Percentiles rank a stretch among this genome's conserved stretches.
phyloP scores from a whole-genome alignment of 331 rosid species.

The Rhamnella rubrinervis region DNA sequence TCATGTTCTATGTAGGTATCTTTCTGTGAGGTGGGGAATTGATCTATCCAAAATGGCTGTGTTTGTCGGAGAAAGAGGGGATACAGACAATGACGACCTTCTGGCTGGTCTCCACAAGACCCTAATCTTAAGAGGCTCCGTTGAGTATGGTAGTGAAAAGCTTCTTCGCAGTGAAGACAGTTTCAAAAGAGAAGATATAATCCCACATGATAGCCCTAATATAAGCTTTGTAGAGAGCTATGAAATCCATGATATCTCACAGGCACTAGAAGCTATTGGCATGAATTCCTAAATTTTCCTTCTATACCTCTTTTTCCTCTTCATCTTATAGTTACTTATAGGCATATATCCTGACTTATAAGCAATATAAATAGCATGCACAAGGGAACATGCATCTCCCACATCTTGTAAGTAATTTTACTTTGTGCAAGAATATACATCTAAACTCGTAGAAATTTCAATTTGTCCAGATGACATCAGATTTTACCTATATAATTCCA shows the following conservation, averaged over 20 bases:
- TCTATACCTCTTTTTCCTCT: constrained; percentile 12
- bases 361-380: constrained; percentile 14
- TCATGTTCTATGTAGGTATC: constrained; percentile 46
- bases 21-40: constrained; percentile 76
- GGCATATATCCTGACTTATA: constrained; percentile 21
- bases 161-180: constrained; percentile 50
- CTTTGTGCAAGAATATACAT: constrained; percentile 9
- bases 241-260: constrained; percentile 48
- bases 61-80: constrained; percentile 71
- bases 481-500: not conserved
- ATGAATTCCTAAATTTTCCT: constrained; percentile 26
- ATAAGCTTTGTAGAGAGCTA: constrained; percentile 36
- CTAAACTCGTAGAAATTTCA: not conserved
- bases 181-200: constrained; percentile 52
- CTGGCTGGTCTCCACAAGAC: constrained; percentile 73
- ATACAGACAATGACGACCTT: constrained; percentile 69
- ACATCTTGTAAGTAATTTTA: constrained; percentile 8
- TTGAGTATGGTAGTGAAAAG: constrained; percentile 62
- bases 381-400: constrained; percentile 19
- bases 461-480: not conserved
- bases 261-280: constrained; percentile 48
- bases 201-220: constrained; percentile 58
- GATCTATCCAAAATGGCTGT: constrained; percentile 62
- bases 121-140: constrained; percentile 49
- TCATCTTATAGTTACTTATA: constrained; percentile 5